Evolutionary conservation across 306 rosid species (phyloP).

Genomic region (Quercus robur): DNA sequence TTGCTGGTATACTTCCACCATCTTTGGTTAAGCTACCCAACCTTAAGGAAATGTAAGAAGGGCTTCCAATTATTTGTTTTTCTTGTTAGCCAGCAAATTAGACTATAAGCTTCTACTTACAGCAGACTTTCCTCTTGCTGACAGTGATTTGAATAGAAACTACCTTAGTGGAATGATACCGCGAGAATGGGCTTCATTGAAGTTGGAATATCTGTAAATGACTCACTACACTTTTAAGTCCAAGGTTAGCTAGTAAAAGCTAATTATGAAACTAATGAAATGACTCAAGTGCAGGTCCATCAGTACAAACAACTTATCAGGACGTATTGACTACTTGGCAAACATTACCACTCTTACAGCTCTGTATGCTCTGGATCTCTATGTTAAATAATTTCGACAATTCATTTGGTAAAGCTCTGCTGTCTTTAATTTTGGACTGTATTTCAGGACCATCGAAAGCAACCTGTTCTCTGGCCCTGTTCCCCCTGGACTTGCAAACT

Average conservation of each 20-base stretch:
- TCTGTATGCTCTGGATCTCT: slow-evolving; percentile 10
- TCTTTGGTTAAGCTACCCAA: slow-evolving; percentile 21
- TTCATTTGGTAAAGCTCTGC: not conserved
- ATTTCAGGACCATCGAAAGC: slow-evolving; percentile 15
- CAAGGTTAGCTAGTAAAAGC: not conserved
- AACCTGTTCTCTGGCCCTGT: not conserved
- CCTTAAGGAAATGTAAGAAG: slow-evolving; percentile 27
- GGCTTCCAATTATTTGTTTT: not conserved
- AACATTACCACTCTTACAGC: not conserved
- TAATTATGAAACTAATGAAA: not conserved
- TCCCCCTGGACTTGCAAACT: not conserved
- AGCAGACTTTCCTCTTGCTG: not conserved
- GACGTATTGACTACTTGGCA: slow-evolving; percentile 16
- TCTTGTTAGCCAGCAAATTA: not conserved
- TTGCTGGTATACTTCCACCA: slow-evolving; percentile 31
- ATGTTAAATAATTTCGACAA: too few relatives aligned
- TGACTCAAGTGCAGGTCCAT: not conserved
- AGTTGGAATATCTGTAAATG: slow-evolving; percentile 28
- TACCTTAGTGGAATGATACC: slow-evolving; percentile 31
- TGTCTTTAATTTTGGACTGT: not conserved
- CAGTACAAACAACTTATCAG: slow-evolving; percentile 17
- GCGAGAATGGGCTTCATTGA: slow-evolving; percentile 20
- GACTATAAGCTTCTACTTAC: not conserved
- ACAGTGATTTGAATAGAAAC: slow-evolving; percentile 17
- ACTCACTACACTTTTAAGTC: not conserved